Evolutionary conservation across 805 yeast genomes (phyloP), one percentile per base, ranked within the genome.

Genomic region (Saccharomycopsis amapae): DNA sequence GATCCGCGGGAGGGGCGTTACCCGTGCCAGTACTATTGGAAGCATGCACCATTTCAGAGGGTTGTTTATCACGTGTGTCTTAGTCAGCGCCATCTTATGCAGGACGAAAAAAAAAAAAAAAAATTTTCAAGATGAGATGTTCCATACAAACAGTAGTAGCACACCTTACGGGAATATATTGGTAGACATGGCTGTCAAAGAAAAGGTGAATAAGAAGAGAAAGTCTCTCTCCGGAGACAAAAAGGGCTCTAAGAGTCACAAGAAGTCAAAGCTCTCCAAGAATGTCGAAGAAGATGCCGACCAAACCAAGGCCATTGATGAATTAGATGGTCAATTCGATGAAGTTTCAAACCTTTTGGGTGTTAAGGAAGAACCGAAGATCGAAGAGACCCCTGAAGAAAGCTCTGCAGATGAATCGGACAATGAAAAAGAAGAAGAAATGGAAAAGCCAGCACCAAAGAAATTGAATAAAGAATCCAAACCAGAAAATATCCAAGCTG

Each of bases 321-420:
- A 74, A 54, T 61, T 76, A 26, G 81, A 78, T 61, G 69, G 69
- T 5, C 78, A 77, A 47, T 77, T 69, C 53, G 76, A 70, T 52
- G 83, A 76, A 52, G 78, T 77, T 39, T 76, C 79, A 2, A 71
- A 64, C 22, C 63, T 77, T 45, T 63, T 77, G 45, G 79, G 75
- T 3, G 49, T 48, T 23, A 52, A 50, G 19, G 47, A 49, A 18
- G 46, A 59, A 55, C 38, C 56, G 52, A 52, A 57, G 53, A 49
- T 48, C 42, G 48, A 22, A 33, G 28, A 59, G 54, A 48, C 46
- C 3, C 39, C 43, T 9, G 56, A 50, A 34, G 32, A 50, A 55
- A 23, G 53, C 50, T 41, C 53, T 46, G 38, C 41, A 45, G 44
- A 54, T 57, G 33, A 45, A 35, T 50, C 49, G 23, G 58, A 54